These are phyloP conservation scores for Theobroma cacao DNA, from an alignment of 345 rosid genomes.

Conservation along the genomic window DNA sequence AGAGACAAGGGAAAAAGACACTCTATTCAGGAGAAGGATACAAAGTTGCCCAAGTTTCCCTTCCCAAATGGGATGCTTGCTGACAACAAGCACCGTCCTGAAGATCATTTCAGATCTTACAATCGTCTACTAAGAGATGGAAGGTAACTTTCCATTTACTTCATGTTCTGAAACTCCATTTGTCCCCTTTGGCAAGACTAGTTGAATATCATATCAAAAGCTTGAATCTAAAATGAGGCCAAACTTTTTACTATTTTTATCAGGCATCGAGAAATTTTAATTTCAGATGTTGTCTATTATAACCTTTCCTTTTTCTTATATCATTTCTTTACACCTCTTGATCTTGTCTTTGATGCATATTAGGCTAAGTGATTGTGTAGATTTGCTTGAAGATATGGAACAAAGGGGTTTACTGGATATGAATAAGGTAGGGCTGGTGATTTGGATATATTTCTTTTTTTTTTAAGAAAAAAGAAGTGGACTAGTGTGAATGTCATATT, in stretches of 20 bases:
- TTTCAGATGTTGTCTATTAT: neutral
- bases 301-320: neutral
- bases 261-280: neutral
- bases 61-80: conserved; percentile 32
- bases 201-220: neutral
- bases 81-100: conserved; percentile 32
- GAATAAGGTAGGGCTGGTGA: conserved; percentile 58
- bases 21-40: conserved; percentile 30
- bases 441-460: neutral
- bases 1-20: conserved; percentile 33
- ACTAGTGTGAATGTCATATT: neutral
- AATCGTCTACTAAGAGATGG: conserved; percentile 58
- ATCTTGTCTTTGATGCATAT: conserved; percentile 20
- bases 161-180: conserved; percentile 3
- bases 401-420: conserved; percentile 58
- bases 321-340: conserved; percentile 4
- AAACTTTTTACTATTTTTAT: neutral
- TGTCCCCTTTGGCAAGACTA: neutral
- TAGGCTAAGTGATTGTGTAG: conserved; percentile 73
- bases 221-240: neutral
- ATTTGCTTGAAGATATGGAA: conserved; percentile 78
- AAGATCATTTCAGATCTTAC: conserved; percentile 41
- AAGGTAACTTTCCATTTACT: conserved; percentile 50
- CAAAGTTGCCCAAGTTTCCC: conserved; percentile 30
- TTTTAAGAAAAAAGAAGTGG: neutral